Evolutionary conservation across 345 rosid genomes (phyloP), one percentile per base, ranked within the genome.

Genomic region (Eucalyptus cloeziana): DNA sequence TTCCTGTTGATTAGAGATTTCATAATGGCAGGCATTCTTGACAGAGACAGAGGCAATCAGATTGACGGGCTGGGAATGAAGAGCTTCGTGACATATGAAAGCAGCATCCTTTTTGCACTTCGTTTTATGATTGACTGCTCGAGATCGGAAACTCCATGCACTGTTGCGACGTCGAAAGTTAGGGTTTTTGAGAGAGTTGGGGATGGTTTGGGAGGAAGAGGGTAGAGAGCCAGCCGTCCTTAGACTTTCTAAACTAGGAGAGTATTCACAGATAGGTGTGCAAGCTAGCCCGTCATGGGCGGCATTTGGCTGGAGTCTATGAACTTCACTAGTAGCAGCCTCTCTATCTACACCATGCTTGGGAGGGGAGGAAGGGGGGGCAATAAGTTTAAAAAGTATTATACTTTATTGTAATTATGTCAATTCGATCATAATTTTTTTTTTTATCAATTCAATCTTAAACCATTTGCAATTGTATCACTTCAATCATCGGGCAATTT

Each of bases 51-150:
- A 90, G 99, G 99, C 88, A 93, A 96, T 91, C 99, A 95, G 85
- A 92, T 97, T 91, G 98, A 98, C 76, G 98, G 98, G 88, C 89
- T 98, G 86, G 99, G 99, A 88, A 94, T 90, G 93, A 97, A 92
- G 95, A 94, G 94, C 94, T 98, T 98, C 92, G 89, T 94, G 94
- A 98, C 99, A 60, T 95, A 93, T 87, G 99, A 98, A 93, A 97
- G 99, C 97, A 95, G 95, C 92, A 94, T 97, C 86, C 95, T 96
- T 86, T 98, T 97, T 90, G 96, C 96, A 62, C 98, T 98, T 45
- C 98, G 98, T 89, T 98, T 97, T 94, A 96, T 98, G 99, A 94
- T 97, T 89, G 98, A 97, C 88, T 92, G 97, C 90, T 52, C 1
- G 56, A 52, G 56, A 52, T 52, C 24, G 16, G 33, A 62, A 30